Conservation (phyloP, 176 grass and related monocot species). For the Oryza glaberrima region DNA sequence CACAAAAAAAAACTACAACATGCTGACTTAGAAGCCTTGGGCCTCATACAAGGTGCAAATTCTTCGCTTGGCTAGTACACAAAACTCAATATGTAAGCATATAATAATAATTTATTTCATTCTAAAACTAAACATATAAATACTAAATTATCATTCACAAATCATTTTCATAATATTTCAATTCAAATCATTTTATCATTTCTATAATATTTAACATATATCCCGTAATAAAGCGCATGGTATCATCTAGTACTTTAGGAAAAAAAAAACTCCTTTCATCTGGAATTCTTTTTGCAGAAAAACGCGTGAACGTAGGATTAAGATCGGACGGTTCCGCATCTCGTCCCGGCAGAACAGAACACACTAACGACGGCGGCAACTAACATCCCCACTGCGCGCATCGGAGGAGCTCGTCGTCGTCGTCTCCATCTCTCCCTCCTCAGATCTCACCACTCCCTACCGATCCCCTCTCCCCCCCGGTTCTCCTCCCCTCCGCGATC, state of each 20-base stretch:
- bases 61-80: too few species aligned
- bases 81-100: too few species aligned
- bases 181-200: too few species aligned
- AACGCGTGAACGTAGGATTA: slow-evolving; percentile 13
- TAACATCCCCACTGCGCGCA: slow-evolving; percentile 6
- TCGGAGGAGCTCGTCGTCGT: slow-evolving; percentile 24
- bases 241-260: neutral
- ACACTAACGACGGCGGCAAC: slow-evolving; percentile 8
- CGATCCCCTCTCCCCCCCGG: neutral
- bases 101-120: too few species aligned
- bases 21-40: too few species aligned
- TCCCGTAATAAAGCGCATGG: too few species aligned
- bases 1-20: too few species aligned
- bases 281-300: neutral
- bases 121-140: too few species aligned
- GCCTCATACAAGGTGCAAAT: too few species aligned
- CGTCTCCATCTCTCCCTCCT: neutral
- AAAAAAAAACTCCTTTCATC: neutral
- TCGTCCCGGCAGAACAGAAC: slow-evolving; percentile 26
- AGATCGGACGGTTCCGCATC: slow-evolving; percentile 30
- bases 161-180: too few species aligned
- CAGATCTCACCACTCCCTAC: slow-evolving; percentile 16
- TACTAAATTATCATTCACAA: too few species aligned
- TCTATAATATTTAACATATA: too few species aligned
- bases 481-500: slow-evolving; percentile 28